Percentiles rank a stretch among this genome's conserved stretches.
Conservation (phyloP, 345 rosid species). For the Lepidium africanum region DNA sequence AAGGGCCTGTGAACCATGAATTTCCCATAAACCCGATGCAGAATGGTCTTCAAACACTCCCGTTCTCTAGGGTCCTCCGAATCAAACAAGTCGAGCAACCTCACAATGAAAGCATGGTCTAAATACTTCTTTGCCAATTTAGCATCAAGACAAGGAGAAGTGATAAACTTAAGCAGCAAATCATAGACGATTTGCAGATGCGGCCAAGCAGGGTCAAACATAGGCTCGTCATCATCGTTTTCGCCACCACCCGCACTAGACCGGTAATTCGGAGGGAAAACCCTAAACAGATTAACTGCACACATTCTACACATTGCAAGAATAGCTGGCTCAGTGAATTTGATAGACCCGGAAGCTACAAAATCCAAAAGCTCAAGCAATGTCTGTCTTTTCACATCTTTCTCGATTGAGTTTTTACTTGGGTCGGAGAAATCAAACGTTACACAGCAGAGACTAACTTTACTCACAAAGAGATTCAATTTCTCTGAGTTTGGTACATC, state of each 20-base stretch:
- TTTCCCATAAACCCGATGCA: constrained; percentile 72
- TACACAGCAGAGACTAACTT: constrained; percentile 87
- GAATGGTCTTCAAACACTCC: constrained; percentile 67
- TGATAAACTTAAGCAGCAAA: constrained; percentile 64
- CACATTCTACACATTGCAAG: constrained; percentile 83
- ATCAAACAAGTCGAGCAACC: constrained; percentile 71
- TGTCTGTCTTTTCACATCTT: constrained; percentile 73
- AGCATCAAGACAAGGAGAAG: constrained; percentile 60
- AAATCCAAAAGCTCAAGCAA: constrained; percentile 73
- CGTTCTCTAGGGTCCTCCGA: constrained; percentile 86
- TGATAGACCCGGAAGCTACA: constrained; percentile 53
- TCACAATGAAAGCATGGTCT: constrained; percentile 71
- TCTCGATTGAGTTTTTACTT: constrained; percentile 55
- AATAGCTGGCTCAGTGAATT: constrained; percentile 68
- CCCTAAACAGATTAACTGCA: constrained; percentile 71
- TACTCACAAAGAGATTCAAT: constrained; percentile 74
- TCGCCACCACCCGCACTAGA: constrained; percentile 39
- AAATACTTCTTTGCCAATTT: constrained; percentile 74
- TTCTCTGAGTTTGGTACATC: constrained; percentile 64
- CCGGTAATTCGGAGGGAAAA: constrained; percentile 62
- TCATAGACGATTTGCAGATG: constrained; percentile 86
- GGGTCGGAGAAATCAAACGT: constrained; percentile 78
- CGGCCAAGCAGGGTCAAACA: constrained; percentile 85
- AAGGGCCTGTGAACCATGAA: constrained; percentile 92
- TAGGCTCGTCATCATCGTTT: constrained; percentile 64